Base-by-base conservation (phyloP, 179 eudicot species). In the Sideroxylon spinosum region DNA sequence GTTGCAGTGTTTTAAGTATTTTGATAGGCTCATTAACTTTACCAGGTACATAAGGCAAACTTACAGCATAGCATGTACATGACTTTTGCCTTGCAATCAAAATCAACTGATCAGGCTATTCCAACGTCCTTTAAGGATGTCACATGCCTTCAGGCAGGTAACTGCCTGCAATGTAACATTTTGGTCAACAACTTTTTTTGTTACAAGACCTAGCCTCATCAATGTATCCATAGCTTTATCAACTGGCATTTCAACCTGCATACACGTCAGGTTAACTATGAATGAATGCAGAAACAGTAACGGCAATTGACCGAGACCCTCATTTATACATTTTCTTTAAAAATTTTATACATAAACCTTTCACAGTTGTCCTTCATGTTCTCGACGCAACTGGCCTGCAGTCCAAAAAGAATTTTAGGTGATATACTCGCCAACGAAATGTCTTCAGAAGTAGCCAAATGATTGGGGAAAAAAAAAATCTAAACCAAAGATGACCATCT, bases 191-290 rank as follows among this genome's bases (percentile, higher is more conserved):
- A 48, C 55, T 13, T 71, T 84, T 69, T 89, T 88, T 8, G 68
- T 68, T 22, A 94, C 90, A 53, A 94, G 90, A 49, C 95, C 98
- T 65, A 94, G 81, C 80, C 91, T 86, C 81, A 76, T 80, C 84
- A 94, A 83, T 73, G 87, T 90, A 44, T 89, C 82, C 44, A 90
- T 80, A 44, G 94, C 96, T 81, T 88, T 90, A 28, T 88, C 92
- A 52, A 91, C 83, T 64, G 97, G 93, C 98, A 94, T 94, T 80
- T 90, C 89, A 52, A 94, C 90, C 98, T 94, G 88, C 80, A 85
- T 23, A 13, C 55, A 23, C 4, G 4, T 49, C 46, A 17, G 64
- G 4, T 13, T 11, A 9, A 48, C 48, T 28, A 49, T 73, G 17
- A 65, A 48, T 57, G 23, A 25, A 29, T 71, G 56, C 6, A 26